Base-by-base conservation (phyloP, 164 flowering plant species). In the Stephania cephalantha region DNA sequence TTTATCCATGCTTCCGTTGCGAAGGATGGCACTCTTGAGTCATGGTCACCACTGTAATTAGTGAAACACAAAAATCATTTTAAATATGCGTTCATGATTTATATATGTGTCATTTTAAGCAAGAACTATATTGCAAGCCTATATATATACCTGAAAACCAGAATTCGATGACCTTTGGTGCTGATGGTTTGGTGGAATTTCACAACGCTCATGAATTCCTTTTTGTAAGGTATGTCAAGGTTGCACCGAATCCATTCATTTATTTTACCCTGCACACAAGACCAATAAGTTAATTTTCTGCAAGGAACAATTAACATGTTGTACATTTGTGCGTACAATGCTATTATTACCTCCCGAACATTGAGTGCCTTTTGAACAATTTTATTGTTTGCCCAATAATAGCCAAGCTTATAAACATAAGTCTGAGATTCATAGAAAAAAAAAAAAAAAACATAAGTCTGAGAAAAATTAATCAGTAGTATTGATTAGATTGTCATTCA, bases 41-140 rank as follows among this genome's bases (percentile, higher is more conserved):
- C 87, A 42, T 80, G 87, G 73, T 85, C 87, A 30, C 87, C 87
- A 45, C 87, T 85, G 76, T 74, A 31, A 31, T 31, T 31, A 31
- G 3, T 22, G 20, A 35, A 71, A 52, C 7, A 18, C 9, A 35
- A 30, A 76, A 58, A 11, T 13, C 4, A 4, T 48, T 22, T 48
- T 52, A 52, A 58, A 22, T 4, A 22, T 48, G 11, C 3, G 35
- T 31, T 31, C 35, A 31, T 31, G 35, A 31, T 1, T 31, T 31
- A 31, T 31, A 31, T 31, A 31, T 31, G 3, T 31, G 35, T 31
- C 35, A 31, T n/a, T 31, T 31, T 31, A 31, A 31, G 35, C 35
- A 31, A 25, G 13, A 17, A 25, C 9, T 30, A 11, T 3, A 42
- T 9, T 48, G 48, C 6, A 31, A 67, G 46, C 53, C 29, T 66